A percentile compares a stretch with the other conserved stretches of the same genome.
These are phyloP conservation scores for Eucalyptus fibrosa DNA, from an alignment of 345 rosid genomes.

Conservation along the genomic window DNA sequence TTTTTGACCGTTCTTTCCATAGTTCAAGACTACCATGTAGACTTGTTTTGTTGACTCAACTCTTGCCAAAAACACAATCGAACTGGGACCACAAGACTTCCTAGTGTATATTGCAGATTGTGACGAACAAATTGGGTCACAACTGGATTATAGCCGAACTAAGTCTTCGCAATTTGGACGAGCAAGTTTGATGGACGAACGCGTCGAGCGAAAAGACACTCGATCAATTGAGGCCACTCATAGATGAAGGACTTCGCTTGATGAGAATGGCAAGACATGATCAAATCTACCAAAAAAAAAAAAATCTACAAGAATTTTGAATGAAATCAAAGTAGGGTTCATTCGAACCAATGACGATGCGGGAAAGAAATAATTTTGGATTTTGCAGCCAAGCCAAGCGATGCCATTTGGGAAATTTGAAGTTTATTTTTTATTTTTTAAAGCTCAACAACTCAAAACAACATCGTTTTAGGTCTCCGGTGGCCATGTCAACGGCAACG, in stretches of 20 bases:
- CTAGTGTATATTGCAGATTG: no score
- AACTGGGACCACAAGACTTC: not conserved
- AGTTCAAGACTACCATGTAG: not conserved
- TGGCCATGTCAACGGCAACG: rapidly evolving
- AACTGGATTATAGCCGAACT: not conserved
- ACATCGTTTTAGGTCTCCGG: rapidly evolving
- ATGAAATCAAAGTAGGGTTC: not conserved
- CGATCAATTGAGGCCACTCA: not conserved
- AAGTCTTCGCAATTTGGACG: rapidly evolving
- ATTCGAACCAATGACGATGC: no score
- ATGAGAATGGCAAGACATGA: not conserved
- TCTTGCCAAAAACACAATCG: not conserved
- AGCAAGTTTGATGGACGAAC: not conserved
- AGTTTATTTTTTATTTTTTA: no score
- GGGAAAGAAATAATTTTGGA: not conserved
- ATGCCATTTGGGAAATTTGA: not conserved
- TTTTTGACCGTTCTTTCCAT: not conserved
- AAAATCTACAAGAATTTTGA: no score
- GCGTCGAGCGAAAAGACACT: not conserved
- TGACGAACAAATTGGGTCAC: not conserved
- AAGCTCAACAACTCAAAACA: not conserved
- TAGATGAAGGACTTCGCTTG: not conserved
- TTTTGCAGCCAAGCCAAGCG: no score
- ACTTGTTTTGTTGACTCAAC: not conserved
- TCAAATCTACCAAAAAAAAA: no score